Base-by-base conservation (phyloP, 805 yeast species). In the Zygosaccharomyces lentus region DNA sequence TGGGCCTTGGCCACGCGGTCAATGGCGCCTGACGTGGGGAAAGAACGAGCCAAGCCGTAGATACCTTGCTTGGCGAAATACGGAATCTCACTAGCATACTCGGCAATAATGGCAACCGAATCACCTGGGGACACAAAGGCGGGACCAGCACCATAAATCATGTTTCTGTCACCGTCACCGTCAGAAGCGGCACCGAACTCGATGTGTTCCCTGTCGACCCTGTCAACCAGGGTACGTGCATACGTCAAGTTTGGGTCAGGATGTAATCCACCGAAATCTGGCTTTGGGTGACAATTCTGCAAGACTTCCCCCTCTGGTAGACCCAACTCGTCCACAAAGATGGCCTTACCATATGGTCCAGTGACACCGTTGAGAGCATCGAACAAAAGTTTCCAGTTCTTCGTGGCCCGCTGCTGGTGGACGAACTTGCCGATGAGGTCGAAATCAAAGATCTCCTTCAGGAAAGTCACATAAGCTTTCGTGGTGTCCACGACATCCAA, bases 151-250 rank as follows among this genome's bases (percentile, higher is more conserved):
- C 99, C 99, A 67, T 93, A 93, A 61, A 91, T 91, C 99, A 91
- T 91, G 67, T 91, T 91, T 71, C 99, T 81, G 65, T 91, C 99
- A 67, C 99, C 99, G 59, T 91, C 99, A 67, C 99, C 99, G 64
- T 88, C 99, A n/a, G 96, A 85, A 7, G 98, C 98, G 31, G 98
- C 98, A 53, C 99, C 99, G 65, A 91, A 91, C 6, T 91, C 86
- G 54, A 90, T 86, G 48, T 80, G 70, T 48, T 85, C 85, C 16
- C 67, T 62, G 61, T 93, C 97, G n/a, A 91, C 99, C 53, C 77
- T 76, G 27, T 79, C 84, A 16, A 91, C 99, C 52, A 91, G 74
- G 15, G 96, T 81, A 49, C 76, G 79, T 9, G 98, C 99, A 63
- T 93, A 91, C 10, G 97, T 90, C 66, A 91, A 77, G 71, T 91